Evolutionary conservation across 768 basidiomycete species (phyloP), one percentile per base, ranked within the genome.

Genomic region (Lepiota subincarnata): DNA sequence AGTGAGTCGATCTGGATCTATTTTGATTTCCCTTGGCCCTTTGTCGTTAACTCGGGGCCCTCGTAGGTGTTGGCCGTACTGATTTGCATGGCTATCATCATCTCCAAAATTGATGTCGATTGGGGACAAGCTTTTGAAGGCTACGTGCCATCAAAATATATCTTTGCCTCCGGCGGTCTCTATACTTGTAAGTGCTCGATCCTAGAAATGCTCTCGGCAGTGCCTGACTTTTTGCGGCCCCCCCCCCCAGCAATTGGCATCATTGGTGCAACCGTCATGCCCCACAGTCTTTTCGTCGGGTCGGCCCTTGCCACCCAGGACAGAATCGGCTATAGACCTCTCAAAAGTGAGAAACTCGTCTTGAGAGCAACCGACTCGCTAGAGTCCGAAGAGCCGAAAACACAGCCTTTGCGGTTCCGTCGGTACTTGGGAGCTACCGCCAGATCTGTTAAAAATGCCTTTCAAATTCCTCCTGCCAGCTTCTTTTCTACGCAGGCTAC

Each of bases 261-360:
- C 46, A 63, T 89, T 1, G 86, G 88, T 26, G 91, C 92, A 1
- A 97, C 92, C 2, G 86, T 93, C 55, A 95, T 95, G 93, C 93
- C 93, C 0, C 93, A 95, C 66, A 87, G 86, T 55, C 74, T 97
- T n/a, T 93, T 89, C 73, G 75, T 97, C 13, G 94, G 93, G 4
- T 92, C 90, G 2, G 81, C 83, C 26, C 80, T 97, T 4, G 86
- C 92, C 2, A 92, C 90, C 0, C 89, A 93, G 64, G 86, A 93
- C 53, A 74, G 93, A 41, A 62, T 91, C 12, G 70, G 72, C 1
- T 68, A 68, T 35, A 65, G 67, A 7, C 59, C 71, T n/a, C 1
- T 40, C 3, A 52, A 57, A 14, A 55, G 61, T 56, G 57, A 59
- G 44, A 59, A 61, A 37, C 50, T 48, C 4, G 16, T n/a, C n/a